A percentile compares a stretch with the other conserved stretches of the same genome.
Evolutionary conservation across 495 filamentous ascomycete genomes (phyloP).

Genomic region (Podospora anserina): DNA sequence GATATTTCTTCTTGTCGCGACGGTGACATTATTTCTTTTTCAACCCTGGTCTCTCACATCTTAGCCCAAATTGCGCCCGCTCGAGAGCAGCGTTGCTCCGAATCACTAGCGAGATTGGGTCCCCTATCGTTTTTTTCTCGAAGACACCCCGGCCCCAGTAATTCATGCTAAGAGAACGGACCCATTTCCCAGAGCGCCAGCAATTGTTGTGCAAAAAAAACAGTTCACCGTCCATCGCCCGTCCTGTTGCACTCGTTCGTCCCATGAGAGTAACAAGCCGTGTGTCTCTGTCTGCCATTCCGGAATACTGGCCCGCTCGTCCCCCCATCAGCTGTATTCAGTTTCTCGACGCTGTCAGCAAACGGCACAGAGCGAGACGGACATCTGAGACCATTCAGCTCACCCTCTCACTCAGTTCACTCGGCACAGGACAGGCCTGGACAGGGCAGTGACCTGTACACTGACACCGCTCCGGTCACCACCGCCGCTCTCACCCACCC

Average conservation of each 20-base stretch:
- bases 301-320: background rate
- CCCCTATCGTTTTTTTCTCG: constrained; percentile 35
- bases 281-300: background rate
- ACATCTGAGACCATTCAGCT: background rate
- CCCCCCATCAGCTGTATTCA: background rate
- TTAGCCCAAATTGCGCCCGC: constrained; percentile 32
- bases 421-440: background rate
- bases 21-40: constrained; percentile 16
- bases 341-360: background rate
- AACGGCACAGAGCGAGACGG: background rate
- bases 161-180: constrained; percentile 35
- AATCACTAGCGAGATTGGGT: constrained; percentile 44
- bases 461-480: background rate
- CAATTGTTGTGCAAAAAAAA: constrained; percentile 18
- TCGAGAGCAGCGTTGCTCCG: constrained; percentile 28
- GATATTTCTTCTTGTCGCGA: background rate
- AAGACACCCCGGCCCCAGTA: constrained; percentile 33
- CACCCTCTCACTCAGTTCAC: background rate
- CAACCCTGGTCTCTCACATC: constrained; percentile 17
- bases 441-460: background rate
- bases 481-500: background rate
- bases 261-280: constrained; percentile 14
- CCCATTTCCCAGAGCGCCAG: constrained; percentile 13
- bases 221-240: constrained; percentile 1
- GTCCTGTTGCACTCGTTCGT: constrained; percentile 10